Evolutionary conservation across 75 land plant species (phyloP), one percentile per base, ranked within the genome.

Genomic region (Selaginella tamariscina): DNA sequence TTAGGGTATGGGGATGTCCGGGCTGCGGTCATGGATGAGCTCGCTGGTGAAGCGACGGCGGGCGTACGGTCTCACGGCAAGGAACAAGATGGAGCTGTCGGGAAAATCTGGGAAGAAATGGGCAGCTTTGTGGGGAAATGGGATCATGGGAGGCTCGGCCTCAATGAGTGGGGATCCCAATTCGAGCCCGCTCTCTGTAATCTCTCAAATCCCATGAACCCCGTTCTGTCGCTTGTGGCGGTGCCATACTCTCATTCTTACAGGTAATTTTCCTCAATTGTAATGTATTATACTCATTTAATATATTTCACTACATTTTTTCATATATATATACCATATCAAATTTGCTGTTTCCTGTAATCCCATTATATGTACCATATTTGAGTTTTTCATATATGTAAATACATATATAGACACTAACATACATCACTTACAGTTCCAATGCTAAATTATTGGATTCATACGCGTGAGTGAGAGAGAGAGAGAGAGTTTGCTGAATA

Each of bases 241-340:
- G 95, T 2, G 95, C 95, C 95, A 89, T 71, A 89, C 95, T 0
- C 85, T 89, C 28, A 79, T 89, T 63, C 78, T 89, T 30, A 84
- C 93, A 1, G 89, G 93, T 85, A 32, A 32, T 56, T 2, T 29
- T 26, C 8, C 31, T 24, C 29, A 28, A 13, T 39, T 39, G 5
- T 15, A 5, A 39, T 39, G 49, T 5, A 39, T 39, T 39, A 5
- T 39, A 5, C 49, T 39, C 49, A n/a, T n/a, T n/a, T n/a, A n/a
- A n/a, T n/a, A n/a, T n/a, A n/a, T n/a, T 39, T 39, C 49, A 15
- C 49, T 39, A 39, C 49, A 5, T 39, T 39, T 5, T 5, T 5
- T 39, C 11, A 15, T 39, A 39, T 39, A n/a, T n/a, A n/a, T n/a
- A n/a, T n/a, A n/a, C n/a, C n/a, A n/a, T n/a, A n/a, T n/a, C n/a